These are phyloP conservation scores for Phytophthora tentaculata DNA, from an alignment of 352 stramenopile genomes.

Conservation along the genomic window DNA sequence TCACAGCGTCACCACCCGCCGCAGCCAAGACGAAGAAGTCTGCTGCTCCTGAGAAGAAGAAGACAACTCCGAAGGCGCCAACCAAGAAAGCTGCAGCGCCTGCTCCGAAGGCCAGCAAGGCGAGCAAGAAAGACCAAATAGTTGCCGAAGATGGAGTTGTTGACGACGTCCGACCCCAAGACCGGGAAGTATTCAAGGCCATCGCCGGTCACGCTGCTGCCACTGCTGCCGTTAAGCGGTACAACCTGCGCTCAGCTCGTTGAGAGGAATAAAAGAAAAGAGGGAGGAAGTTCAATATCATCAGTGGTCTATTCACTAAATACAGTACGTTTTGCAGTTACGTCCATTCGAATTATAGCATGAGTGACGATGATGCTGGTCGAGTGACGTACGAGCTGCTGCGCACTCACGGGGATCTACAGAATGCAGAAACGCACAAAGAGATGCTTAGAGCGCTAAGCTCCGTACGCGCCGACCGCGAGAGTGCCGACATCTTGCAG, in stretches of 20 bases:
- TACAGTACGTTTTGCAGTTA: slow-evolving; percentile 25
- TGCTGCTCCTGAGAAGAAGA: slow-evolving; percentile 30
- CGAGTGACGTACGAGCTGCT: slow-evolving; percentile 41
- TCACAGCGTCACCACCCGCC: neutral
- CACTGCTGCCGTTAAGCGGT: slow-evolving; percentile 55
- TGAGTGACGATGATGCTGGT: slow-evolving; percentile 10
- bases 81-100: slow-evolving; percentile 7
- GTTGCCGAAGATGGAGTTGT: slow-evolving; percentile 7
- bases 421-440: slow-evolving; percentile 36
- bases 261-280: slow-evolving; percentile 4
- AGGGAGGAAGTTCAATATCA: slow-evolving; percentile 2
- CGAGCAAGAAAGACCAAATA: slow-evolving; percentile 16
- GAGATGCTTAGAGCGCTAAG: slow-evolving; percentile 53
- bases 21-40: slow-evolving; percentile 25
- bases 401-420: slow-evolving; percentile 30
- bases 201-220: slow-evolving; percentile 69
- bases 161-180: slow-evolving; percentile 45
- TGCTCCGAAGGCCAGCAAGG: slow-evolving; percentile 16
- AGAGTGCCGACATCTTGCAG: slow-evolving; percentile 42
- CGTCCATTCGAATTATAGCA: neutral
- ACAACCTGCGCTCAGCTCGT: slow-evolving; percentile 50
- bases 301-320: slow-evolving; percentile 5
- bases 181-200: slow-evolving; percentile 63
- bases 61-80: slow-evolving; percentile 7
- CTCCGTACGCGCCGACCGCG: slow-evolving; percentile 26